Evolutionary conservation across 345 rosid species (phyloP), one percentile per base, ranked within the genome.

Genomic region (Melastoma malabathricum): DNA sequence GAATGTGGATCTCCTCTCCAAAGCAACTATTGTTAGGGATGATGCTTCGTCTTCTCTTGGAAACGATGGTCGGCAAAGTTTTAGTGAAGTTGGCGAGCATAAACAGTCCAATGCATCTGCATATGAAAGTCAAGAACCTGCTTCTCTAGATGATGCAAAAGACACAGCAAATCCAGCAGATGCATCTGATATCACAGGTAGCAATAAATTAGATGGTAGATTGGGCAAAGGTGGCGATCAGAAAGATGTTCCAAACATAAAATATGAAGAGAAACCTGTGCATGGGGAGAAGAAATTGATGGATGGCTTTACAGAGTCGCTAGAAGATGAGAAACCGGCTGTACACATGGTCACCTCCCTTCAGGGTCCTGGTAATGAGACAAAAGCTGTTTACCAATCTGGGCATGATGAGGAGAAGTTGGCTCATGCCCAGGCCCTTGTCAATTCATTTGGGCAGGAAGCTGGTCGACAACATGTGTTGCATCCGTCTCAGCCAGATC

Each of bases 111-210:
- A 52, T 48, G 43, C 56, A 13, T 47, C 60, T 56, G 18, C 46
- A 9, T 47, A 52, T 0, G 71, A 58, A 57, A 64, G 52, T 41
- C 62, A 57, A 25, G 79, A 44, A 38, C 46, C 55, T 39, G 44
- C 47, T 34, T 34, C 41, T 6, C 10, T 34, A 34, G 12, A 34
- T 34, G 41, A 34, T n/a, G 34, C 27, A 22, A 69, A 53, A 59
- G 58, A 59, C 48, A 52, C 3, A 47, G 72, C 62, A 39, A 74
- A 69, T 64, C 75, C 55, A 61, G 77, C 68, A 58, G 51, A 58
- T 47, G 29, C 17, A 27, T 63, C 52, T 55, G 58, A 47, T 47
- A 34, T 34, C 41, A 8, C 41, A 34, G 23, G 14, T 20, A 17
- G 5, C 19, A 61, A 64, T 46, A 47, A 15, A 13, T 50, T 38